Percentiles rank a stretch among this genome's conserved stretches.
Conservation (phyloP, 495 filamentous ascomycete genomes). For the Aspergillus bertholletiae region DNA sequence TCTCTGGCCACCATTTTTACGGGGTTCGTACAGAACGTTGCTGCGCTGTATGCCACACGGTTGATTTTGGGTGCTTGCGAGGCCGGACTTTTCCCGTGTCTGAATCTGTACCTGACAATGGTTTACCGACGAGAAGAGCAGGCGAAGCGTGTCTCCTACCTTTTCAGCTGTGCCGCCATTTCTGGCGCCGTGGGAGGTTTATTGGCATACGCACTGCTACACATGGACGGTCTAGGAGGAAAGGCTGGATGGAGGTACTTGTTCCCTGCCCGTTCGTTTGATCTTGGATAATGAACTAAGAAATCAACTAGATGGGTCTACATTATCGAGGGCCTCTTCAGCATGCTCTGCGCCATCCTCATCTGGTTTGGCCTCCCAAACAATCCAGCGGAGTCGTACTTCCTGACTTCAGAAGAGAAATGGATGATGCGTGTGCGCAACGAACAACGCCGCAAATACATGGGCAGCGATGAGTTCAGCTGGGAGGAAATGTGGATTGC, state of each 20-base stretch:
- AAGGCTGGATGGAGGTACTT: conserved; percentile 40
- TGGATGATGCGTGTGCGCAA: conserved; percentile 48
- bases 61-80: conserved; percentile 62
- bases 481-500: conserved; percentile 49
- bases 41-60: conserved; percentile 50
- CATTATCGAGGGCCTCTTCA: conserved; percentile 55
- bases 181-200: conserved; percentile 44
- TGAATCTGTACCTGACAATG: conserved; percentile 49
- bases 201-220: conserved; percentile 41
- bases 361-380: conserved; percentile 56
- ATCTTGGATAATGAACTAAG: background rate
- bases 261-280: background rate
- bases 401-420: conserved; percentile 47
- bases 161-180: conserved; percentile 42
- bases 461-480: conserved; percentile 48
- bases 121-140: conserved; percentile 48
- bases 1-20: conserved; percentile 51
- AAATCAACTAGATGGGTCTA: conserved; percentile 42
- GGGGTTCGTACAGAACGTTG: conserved; percentile 48
- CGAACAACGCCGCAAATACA: conserved; percentile 36
- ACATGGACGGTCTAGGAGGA: conserved; percentile 17
- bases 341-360: conserved; percentile 44
- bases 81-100: conserved; percentile 67
- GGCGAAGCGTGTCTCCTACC: conserved; percentile 38
- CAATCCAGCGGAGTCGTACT: conserved; percentile 50